These are phyloP conservation scores for Ocimum tenuiflorum DNA, from an alignment of 257 asterid genomes.

Conservation along the genomic window DNA sequence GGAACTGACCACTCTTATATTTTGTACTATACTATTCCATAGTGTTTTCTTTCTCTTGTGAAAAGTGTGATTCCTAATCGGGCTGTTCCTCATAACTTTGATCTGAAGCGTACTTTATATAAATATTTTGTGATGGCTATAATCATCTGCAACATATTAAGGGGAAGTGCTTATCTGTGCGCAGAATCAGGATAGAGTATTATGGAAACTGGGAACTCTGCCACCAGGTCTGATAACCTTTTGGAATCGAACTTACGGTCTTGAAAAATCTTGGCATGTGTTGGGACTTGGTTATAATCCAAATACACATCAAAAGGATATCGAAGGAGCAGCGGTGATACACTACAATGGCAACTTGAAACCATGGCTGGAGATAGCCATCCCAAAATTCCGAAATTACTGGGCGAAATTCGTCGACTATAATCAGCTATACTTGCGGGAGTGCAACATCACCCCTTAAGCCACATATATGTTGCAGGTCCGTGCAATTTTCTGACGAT, in stretches of 20 bases:
- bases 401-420: constrained; percentile 48
- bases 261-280: constrained; percentile 54
- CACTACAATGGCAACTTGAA: constrained; percentile 62
- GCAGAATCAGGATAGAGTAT: constrained; percentile 44
- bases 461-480: constrained; percentile 8
- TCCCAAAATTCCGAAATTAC: constrained; percentile 42
- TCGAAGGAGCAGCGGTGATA: constrained; percentile 53
- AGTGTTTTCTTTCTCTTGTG: neutral
- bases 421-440: constrained; percentile 40
- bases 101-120: neutral
- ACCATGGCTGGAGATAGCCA: no score
- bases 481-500: neutral
- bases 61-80: neutral
- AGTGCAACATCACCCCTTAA: constrained; percentile 54
- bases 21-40: neutral
- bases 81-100: neutral
- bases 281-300: constrained; percentile 62
- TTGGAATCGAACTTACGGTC: constrained; percentile 35
- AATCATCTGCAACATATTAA: neutral
- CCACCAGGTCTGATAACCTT: no score
- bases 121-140: neutral
- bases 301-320: constrained; percentile 33
- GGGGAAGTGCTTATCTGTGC: neutral
- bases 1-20: neutral
- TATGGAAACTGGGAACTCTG: constrained; percentile 64